These are phyloP conservation scores for Dothideomycetes sp. DNA, from an alignment of 2,329 filamentous ascomycete genomes.

Conservation along the genomic window DNA sequence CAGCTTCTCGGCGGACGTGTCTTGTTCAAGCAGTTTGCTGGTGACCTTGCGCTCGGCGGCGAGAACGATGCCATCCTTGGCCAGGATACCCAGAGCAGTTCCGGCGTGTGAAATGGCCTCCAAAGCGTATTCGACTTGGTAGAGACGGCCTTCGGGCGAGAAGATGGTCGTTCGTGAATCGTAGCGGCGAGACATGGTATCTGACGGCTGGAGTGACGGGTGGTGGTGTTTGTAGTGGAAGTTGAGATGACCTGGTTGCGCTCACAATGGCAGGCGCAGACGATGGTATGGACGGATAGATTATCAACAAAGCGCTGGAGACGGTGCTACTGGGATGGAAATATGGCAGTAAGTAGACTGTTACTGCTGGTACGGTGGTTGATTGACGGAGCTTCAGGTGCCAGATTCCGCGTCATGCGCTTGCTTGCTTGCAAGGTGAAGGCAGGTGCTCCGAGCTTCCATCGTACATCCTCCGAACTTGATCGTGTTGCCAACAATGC, in stretches of 20 bases:
- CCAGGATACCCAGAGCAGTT: slow-evolving; percentile 91
- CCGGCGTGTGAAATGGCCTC: slow-evolving; percentile 98
- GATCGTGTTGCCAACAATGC: too few species aligned
- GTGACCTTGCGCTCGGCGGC: slow-evolving; percentile 98
- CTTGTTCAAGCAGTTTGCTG: slow-evolving; percentile 97
- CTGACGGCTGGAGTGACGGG: background rate
- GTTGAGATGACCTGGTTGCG: too few species aligned
- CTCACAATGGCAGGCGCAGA: slow-evolving; percentile 1
- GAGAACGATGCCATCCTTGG: slow-evolving; percentile 95
- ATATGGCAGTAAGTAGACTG: too few species aligned
- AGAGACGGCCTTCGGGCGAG: slow-evolving; percentile 94
- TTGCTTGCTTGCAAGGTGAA: too few species aligned
- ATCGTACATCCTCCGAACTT: too few species aligned
- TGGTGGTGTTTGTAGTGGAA: background rate
- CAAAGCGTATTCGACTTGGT: slow-evolving; percentile 98
- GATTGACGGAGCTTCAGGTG: too few species aligned
- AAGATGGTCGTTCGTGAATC: slow-evolving; percentile 75
- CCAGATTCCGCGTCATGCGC: too few species aligned
- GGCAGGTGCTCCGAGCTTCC: too few species aligned
- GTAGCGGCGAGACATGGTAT: slow-evolving; percentile 11
- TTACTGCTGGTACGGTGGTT: too few species aligned
- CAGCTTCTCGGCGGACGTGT: slow-evolving; percentile 98
- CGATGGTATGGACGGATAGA: too few species aligned
- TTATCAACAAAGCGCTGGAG: too few species aligned
- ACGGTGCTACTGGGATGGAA: too few species aligned